Evolutionary conservation across 805 yeast genomes (phyloP).

Genomic region (Cyberlindnera americana): DNA sequence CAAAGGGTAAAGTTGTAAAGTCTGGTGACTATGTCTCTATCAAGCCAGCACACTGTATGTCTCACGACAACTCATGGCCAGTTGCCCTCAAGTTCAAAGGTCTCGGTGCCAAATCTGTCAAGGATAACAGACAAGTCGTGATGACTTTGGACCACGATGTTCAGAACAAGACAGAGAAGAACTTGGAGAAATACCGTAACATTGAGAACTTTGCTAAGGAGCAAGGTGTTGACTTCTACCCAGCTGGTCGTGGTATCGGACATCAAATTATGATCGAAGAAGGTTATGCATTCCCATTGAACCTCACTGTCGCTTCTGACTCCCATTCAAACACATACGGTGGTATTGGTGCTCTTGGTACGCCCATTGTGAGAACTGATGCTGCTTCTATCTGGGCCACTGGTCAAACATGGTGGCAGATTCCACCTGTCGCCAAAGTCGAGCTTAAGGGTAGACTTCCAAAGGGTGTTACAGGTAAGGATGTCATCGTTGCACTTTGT

Average conservation of each 20-base stretch:
- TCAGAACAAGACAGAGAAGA: conserved; percentile 87
- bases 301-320: conserved; percentile 93
- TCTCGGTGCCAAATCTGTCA: conserved; percentile 80
- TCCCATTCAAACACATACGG: conserved; percentile 98
- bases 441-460: conserved; percentile 81
- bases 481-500: conserved; percentile 93
- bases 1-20: conserved; percentile 69
- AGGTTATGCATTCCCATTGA: conserved; percentile 95
- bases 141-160: conserved; percentile 98
- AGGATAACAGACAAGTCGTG: conserved; percentile 87
- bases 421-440: conserved; percentile 96
- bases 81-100: conserved; percentile 96
- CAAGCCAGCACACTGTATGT: conserved; percentile 96
- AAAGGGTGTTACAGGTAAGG: conserved; percentile 90
- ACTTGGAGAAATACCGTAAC: conserved; percentile 80
- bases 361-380: conserved; percentile 97
- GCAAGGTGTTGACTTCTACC: conserved; percentile 94
- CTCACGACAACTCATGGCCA: conserved; percentile 99
- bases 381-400: conserved; percentile 99
- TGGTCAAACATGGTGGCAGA: conserved; percentile 99
- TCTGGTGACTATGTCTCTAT: conserved; percentile 95
- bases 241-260: conserved; percentile 99
- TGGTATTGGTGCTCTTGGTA: conserved; percentile 93
- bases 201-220: conserved; percentile 85
- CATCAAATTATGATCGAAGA: conserved; percentile 99